A percentile compares a stretch with the other conserved stretches of the same genome.
Conservation (phyloP, 2,329 filamentous ascomycete genomes). For the Cryphonectria carpinicola region DNA sequence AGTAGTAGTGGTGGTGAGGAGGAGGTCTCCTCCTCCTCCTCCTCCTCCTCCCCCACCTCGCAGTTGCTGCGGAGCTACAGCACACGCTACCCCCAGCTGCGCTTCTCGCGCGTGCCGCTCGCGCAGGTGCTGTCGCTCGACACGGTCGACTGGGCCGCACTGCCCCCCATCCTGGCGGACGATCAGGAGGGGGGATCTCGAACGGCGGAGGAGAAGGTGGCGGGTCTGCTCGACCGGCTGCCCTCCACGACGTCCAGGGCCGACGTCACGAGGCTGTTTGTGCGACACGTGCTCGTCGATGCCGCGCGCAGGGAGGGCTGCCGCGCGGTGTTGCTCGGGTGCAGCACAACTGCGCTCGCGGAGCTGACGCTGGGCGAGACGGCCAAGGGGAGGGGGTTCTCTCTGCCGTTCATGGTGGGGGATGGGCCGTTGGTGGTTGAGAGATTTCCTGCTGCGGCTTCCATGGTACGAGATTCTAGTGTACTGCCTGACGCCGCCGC, state of each 20-base stretch:
- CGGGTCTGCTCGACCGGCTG: slow-evolving; percentile 61
- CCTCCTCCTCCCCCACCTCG: slow-evolving; percentile 44
- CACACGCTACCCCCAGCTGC: slow-evolving; percentile 66
- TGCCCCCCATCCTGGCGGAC: slow-evolving; percentile 39
- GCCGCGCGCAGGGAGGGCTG: slow-evolving; percentile 64
- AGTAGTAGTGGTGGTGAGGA: too few species aligned
- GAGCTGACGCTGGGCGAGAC: slow-evolving; percentile 85
- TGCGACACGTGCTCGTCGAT: slow-evolving; percentile 71
- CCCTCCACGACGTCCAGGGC: slow-evolving; percentile 74
- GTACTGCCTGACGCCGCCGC: slow-evolving; percentile 22
- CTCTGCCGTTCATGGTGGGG: slow-evolving; percentile 78
- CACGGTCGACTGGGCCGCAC: slow-evolving; percentile 57
- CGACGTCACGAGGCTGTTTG: slow-evolving; percentile 73
- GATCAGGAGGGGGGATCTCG: not conserved
- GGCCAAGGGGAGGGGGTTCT: slow-evolving; percentile 86
- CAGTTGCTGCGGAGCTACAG: slow-evolving; percentile 57
- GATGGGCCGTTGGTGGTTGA: slow-evolving; percentile 63
- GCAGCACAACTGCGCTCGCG: slow-evolving; percentile 86
- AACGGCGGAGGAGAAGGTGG: slow-evolving; percentile 49
- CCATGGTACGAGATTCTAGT: not conserved
- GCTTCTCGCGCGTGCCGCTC: slow-evolving; percentile 67
- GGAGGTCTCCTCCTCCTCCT: not conserved
- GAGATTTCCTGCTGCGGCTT: slow-evolving; percentile 26
- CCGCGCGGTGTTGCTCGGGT: slow-evolving; percentile 77
- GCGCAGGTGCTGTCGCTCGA: slow-evolving; percentile 59